A percentile compares a stretch with the other conserved stretches of the same genome.
Evolutionary conservation across 202 grass and related monocot genomes (phyloP).

Genomic region (Panicum virgatum): DNA sequence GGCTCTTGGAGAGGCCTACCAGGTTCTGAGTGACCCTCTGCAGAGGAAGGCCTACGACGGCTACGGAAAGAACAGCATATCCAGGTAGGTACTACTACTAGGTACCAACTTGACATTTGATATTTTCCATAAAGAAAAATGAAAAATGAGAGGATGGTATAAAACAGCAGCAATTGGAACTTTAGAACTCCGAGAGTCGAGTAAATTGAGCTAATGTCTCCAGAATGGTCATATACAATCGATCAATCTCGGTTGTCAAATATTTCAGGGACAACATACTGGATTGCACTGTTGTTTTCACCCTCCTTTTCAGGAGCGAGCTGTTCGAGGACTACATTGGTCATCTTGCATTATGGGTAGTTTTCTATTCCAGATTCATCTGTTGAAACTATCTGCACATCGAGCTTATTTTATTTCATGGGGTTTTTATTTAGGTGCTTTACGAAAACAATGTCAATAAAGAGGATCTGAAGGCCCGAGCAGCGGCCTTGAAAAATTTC

Average conservation of each 20-base stretch:
- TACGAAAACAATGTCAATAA: conserved; percentile 88
- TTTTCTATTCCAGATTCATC: conserved; percentile 12
- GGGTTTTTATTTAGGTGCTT: conserved; percentile 60
- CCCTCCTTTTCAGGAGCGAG: conserved; percentile 91
- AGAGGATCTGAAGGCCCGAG: conserved; percentile 83
- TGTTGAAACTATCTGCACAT: background rate
- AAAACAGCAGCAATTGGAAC: background rate
- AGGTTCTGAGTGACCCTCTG: conserved; percentile 80
- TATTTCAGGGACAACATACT: conserved; percentile 87
- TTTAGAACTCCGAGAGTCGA: background rate
- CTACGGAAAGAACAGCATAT: conserved; percentile 79
- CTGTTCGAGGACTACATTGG: conserved; percentile 97
- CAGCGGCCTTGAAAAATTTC: conserved; percentile 87
- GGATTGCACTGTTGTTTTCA: conserved; percentile 83
- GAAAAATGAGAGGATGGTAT: conserved; percentile 1
- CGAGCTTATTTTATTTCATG: background rate
- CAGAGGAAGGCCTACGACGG: conserved; percentile 96
- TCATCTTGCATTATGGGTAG: conserved; percentile 45
- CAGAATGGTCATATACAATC: background rate
- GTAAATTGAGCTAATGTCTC: background rate
- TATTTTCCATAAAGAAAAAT: background rate
- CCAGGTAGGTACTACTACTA: conserved; percentile 54
- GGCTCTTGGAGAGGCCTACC: conserved; percentile 96
- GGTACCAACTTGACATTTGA: background rate
- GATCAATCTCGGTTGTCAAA: background rate